Base-by-base conservation (phyloP, 1,139 yeast species). In the Diutina rugosa region DNA sequence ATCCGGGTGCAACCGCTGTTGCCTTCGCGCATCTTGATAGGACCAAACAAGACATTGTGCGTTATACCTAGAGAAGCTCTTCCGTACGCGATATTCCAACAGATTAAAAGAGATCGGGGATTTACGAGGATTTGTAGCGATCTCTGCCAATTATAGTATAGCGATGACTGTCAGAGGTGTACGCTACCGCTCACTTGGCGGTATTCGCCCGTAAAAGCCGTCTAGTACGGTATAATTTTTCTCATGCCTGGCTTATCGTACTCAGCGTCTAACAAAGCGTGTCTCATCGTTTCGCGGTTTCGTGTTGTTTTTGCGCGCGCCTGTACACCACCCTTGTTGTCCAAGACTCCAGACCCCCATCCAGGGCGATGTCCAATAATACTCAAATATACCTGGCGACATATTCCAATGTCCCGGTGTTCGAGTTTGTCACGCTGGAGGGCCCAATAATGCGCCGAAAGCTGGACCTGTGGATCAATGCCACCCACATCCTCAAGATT, bases 401-500 rank as follows among this genome's bases (percentile, higher is more conserved):
- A 21, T 87, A 87, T 68, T 86, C 93, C 21, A 87, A 87, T 65
- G 57, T 57, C 18, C 84, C 85, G 18, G 90, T 85, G 58, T 79
- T 85, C 65, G 91, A 86, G 67, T 78, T 80, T 69, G 82, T 80
- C 57, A 83, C 88, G 21, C 74, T 80, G 53, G 90, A 85, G 56
- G 87, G 89, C 30, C 83, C 90, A 29, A 85, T 88, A 32, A 91
- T 91, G 97, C 76, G 97, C 63, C 76, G 98, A 56, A 73, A 77
- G 58, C 67, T 77, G 57, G 97, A 93, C 67, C 84, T 91, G 29
- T 88, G 90, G 81, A 82, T 93, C 62, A 91, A 93, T 69, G 96
- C 96, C 14, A 90, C 97, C 1, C 97, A 91, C 67, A 85, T 91
- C 35, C 75, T 91, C 59, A 90, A 89, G 67, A 84, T 90, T 44